Conservation (phyloP, 352 stramenopile genomes). For the Pythium aphanidermatum region DNA sequence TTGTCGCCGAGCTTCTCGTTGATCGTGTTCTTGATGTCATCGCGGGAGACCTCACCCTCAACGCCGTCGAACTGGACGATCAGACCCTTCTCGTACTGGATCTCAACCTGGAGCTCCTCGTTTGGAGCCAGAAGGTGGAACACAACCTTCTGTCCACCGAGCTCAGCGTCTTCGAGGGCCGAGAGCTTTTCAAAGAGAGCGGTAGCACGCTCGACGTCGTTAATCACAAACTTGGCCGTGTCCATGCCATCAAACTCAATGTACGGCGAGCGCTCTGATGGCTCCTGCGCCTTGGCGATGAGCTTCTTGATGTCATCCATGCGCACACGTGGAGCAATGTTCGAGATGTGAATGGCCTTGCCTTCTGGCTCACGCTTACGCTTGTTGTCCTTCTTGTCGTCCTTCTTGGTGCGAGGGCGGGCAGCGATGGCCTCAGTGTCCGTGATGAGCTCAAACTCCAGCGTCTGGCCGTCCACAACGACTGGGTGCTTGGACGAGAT, state of each 20-base stretch:
- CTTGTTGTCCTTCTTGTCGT: conserved; percentile 58
- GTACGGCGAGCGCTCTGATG: conserved; percentile 48
- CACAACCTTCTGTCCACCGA: conserved; percentile 67
- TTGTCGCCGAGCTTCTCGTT: conserved; percentile 79
- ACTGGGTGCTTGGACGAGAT: conserved; percentile 34
- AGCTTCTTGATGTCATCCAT: conserved; percentile 85
- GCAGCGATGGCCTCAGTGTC: conserved; percentile 64
- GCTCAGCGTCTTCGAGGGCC: conserved; percentile 43
- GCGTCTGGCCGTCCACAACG: conserved; percentile 51
- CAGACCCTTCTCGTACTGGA: conserved; percentile 80
- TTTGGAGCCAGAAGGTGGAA: conserved; percentile 70
- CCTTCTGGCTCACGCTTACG: conserved; percentile 60
- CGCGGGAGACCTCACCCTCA: conserved; percentile 68
- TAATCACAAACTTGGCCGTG: conserved; percentile 62
- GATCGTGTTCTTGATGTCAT: conserved; percentile 84
- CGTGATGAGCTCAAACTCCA: conserved; percentile 73
- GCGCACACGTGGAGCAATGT: conserved; percentile 63
- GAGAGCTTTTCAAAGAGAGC: conserved; percentile 71
- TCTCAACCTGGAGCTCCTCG: conserved; percentile 68
- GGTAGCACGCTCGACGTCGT: conserved; percentile 33
- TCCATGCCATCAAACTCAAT: conserved; percentile 81
- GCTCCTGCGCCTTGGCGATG: conserved; percentile 44
- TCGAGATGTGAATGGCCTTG: conserved; percentile 79
- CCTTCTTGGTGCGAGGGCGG: conserved; percentile 46
- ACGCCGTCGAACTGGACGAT: conserved; percentile 82